Evolutionary conservation across 768 basidiomycete genomes (phyloP), one percentile per base, ranked within the genome.

Genomic region (Trametes cubensis): DNA sequence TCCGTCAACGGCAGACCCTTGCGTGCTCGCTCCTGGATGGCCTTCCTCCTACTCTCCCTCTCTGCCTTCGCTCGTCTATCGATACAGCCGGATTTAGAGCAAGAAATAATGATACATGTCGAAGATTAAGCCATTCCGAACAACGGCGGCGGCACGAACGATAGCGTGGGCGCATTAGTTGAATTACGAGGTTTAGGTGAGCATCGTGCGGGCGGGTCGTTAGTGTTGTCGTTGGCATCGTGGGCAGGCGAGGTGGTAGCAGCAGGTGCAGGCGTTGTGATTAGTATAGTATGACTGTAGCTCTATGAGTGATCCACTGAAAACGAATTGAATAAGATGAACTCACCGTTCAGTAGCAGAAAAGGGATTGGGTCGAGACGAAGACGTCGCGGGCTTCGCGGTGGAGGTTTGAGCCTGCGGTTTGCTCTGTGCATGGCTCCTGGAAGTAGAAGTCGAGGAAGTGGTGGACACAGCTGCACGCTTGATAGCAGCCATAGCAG

Each of bases 41-140:
- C 90, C 72, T 82, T 85, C 62, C 83, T 72, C 70, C 80, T 79
- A 67, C 89, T 92, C 70, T 86, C 86, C 69, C 83, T 80, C 74
- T 94, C 92, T 14, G 85, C 86, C 75, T 79, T 86, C 44, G 89
- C 89, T 21, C 90, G 88, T 66, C 90, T 91, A 70, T 38, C 8
- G 68, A 38, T 55, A 66, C 41, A 13, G 50, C 61, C 65, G 71
- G 62, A 67, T 68, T 46, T 10, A 26, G 30, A 50, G 40, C 6
- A 23, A 20, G 44, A n/a, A 26, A 53, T 8, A n/a, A 21, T 6
- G 8, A 51, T 48, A 58, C 42, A 45, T 21, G 54, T 71, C 61
- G 71, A 46, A 57, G 18, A 70, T 90, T 75, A 92, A 61, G 88
- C 88, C 65, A 76, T 73, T 47, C 83, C 83, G 69, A 90, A 91